Conservation (phyloP, 2,329 filamentous ascomycete genomes). For the Botrytis hyacinthi region DNA sequence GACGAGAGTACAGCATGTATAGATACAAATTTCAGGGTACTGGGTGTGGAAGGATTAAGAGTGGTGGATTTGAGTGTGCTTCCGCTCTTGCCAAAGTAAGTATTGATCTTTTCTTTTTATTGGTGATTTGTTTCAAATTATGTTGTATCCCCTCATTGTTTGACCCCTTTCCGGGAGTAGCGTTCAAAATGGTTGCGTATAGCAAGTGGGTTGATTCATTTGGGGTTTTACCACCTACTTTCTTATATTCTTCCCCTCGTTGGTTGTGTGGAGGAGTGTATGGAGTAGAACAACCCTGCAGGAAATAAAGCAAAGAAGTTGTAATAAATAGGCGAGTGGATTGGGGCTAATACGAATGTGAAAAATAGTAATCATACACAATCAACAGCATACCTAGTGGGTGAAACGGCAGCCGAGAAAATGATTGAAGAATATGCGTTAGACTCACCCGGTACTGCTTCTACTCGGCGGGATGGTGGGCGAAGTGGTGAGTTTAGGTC, state of each 20-base stretch:
- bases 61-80: constrained; percentile 53
- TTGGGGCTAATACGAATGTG: background rate
- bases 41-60: constrained; percentile 48
- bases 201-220: background rate
- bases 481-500: background rate
- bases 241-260: background rate
- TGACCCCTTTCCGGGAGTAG: background rate
- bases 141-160: background rate
- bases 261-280: fast-evolving
- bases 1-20: constrained; percentile 47
- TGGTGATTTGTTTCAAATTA: fast-evolving
- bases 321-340: background rate
- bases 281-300: background rate
- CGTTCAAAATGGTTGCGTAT: background rate
- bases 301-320: background rate
- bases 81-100: constrained; percentile 49
- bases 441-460: background rate
- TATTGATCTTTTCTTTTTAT: constrained; percentile 23
- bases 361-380: constrained; percentile 51
- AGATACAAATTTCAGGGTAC: constrained; percentile 49
- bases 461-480: background rate
- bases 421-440: constrained; percentile 45
- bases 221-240: background rate
- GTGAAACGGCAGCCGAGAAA: constrained; percentile 51
- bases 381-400: constrained; percentile 53